Base-by-base conservation (phyloP, 106 monocot species). In the Acorus calamus region DNA sequence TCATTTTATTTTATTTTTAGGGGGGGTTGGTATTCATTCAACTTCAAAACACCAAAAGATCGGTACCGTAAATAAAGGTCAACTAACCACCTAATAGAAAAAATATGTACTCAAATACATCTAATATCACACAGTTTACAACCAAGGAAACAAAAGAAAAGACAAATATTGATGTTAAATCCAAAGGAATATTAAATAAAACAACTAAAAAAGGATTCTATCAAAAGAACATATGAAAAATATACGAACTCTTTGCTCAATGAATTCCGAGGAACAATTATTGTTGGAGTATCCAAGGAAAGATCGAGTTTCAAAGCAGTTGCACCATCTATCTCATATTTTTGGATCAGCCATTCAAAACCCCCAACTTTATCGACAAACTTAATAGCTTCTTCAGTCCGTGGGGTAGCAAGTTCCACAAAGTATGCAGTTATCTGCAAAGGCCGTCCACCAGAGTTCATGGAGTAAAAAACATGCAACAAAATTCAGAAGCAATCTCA, bases 361-460 rank as follows among this genome's bases (percentile, higher is more conserved):
- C 80, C 90, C 28, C 94, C 94, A 71, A 96, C 94, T 79, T 90
- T 96, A 70, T 96, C 94, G 61, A 96, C 85, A 47, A 90, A 77
- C 67, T 87, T 96, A 48, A 96, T 87, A 14, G 78, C 94, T 78
- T 96, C 94, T 63, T 90, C 87, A 44, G 90, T 85, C 62, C 87
- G 94, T 46, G 94, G 94, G 14, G 90, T 83, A n/a, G 87, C 87
- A 65, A 96, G 94, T 61, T 83, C 94, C 90, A 85, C 82, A 71
- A 96, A 90, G 49, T 96, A 96, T 54, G 94, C 76, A 55, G 84
- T 87, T 47, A 96, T 84, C 94, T 96, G 79, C 13, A 69, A 51
- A 47, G 46, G 8, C 28, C 59, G 57, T 14, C 59, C 8, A 73
- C 8, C 56, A 41, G 4, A 13, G 43, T 64, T 60, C 46, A 61